phyloP scores from a whole-genome alignment of 1,284 basidiomycete species.

The Sporisorium exsertum region DNA sequence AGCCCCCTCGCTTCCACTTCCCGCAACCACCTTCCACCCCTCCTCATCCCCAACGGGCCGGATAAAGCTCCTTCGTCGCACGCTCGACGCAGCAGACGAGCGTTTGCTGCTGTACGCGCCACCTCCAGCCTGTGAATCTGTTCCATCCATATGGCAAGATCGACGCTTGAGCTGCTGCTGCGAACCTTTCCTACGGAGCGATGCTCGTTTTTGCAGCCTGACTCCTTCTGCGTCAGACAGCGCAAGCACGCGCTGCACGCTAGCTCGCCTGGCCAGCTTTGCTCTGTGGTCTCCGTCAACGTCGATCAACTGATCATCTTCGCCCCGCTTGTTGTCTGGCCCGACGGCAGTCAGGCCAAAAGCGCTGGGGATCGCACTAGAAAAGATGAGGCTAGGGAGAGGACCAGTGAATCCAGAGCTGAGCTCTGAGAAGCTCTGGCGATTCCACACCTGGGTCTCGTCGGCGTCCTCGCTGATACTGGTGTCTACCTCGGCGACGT shows the following conservation, averaged over 20 bases:
- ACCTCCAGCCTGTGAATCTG: neutral
- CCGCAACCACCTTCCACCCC: constrained; percentile 24
- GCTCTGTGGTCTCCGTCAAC: constrained; percentile 1
- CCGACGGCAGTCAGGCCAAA: neutral
- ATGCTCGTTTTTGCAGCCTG: constrained; percentile 14
- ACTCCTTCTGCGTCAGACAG: constrained; percentile 20
- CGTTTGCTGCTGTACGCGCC: constrained; percentile 14
- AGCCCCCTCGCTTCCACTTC: neutral
- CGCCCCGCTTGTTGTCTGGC: neutral
- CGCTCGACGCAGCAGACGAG: constrained; percentile 16
- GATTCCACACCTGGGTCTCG: constrained; percentile 17
- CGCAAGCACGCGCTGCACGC: constrained; percentile 38
- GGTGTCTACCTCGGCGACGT: constrained; percentile 9
- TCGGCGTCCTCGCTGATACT: constrained; percentile 24
- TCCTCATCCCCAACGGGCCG: constrained; percentile 8
- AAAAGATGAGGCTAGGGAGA: constrained; percentile 24
- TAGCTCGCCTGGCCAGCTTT: constrained; percentile 12
- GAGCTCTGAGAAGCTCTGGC: constrained; percentile 24
- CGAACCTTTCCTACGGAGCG: constrained; percentile 12
- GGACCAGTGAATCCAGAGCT: constrained; percentile 10
- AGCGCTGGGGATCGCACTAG: neutral
- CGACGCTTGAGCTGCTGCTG: constrained; percentile 19
- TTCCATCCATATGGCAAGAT: constrained; percentile 20
- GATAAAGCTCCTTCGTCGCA: constrained; percentile 16
- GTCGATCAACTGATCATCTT: neutral